Evolutionary conservation across 352 stramenopile genomes (phyloP), one percentile per base, ranked within the genome.

Genomic region (Globisporangium yorkense): DNA sequence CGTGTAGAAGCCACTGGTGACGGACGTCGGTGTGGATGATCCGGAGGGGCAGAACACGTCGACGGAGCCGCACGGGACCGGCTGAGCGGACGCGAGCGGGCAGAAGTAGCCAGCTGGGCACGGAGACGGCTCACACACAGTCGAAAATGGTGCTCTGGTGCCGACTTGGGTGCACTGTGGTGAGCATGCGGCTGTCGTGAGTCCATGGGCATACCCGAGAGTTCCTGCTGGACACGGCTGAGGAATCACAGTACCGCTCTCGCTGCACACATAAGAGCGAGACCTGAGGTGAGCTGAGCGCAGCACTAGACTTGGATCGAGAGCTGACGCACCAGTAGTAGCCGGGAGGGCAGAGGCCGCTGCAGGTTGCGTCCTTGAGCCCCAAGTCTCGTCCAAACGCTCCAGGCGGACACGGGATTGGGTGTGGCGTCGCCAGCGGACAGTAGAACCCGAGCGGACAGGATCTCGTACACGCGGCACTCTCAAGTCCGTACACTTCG

Each of bases 81-180:
- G 71, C 0, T 64, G 18, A 37, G 57, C 61, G 12, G 74, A 66
- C 3, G 56, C 79, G 0, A 83, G 51, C 13, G 72, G 75, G 49
- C 82, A 92, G 59, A 80, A 89, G 45, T 70, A 89, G 7, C 82
- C 76, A 35, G 62, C 50, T 21, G 70, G 77, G 62, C 81, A 89
- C 3, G 47, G 66, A 8, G 79, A 84, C 0, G 67, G 75, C n/a
- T 69, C 13, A 16, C 79, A 92, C 20, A 62, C 64, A 10, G 62
- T 27, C 47, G 21, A 47, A 20, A 56, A 56, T 12, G 51, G 51
- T n/a, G 51, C 51, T 33, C 35, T 29, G 49, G 48, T 35, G 59
- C 45, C 37, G 49, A 57, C 29, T 46, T 48, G 39, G 18, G 77
- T 66, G 45, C 79, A 92, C 1, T 61, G 51, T 18, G 58, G 57